These are phyloP conservation scores for Xylaria sp. DNA, from an alignment of 2,329 filamentous ascomycete species.

Conservation along the genomic window DNA sequence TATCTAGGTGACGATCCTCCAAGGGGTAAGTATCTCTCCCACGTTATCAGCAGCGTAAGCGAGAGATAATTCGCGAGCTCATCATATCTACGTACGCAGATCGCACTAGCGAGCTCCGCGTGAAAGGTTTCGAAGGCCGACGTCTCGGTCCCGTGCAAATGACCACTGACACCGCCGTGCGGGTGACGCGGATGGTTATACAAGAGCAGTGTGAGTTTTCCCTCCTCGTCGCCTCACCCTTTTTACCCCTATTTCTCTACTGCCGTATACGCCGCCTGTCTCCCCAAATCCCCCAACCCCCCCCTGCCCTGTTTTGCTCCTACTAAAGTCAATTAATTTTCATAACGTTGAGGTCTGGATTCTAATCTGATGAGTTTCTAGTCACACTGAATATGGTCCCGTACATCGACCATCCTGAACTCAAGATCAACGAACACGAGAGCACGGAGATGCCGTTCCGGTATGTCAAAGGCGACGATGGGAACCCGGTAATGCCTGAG, in stretches of 20 bases:
- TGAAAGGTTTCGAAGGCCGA: slow-evolving; percentile 90
- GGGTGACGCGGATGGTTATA: slow-evolving; percentile 89
- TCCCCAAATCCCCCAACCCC: too few relatives aligned
- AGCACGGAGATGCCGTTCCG: slow-evolving; percentile 98
- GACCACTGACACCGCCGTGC: slow-evolving; percentile 97
- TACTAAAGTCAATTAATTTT: neutral
- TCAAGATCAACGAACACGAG: slow-evolving; percentile 90
- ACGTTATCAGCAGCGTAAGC: neutral
- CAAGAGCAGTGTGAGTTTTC: slow-evolving; percentile 77
- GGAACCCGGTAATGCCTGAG: slow-evolving; percentile 89
- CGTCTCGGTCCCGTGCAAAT: slow-evolving; percentile 93
- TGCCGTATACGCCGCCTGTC: neutral
- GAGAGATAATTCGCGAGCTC: slow-evolving; percentile 3
- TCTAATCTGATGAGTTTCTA: neutral
- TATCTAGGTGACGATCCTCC: slow-evolving; percentile 87
- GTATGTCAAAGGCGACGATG: slow-evolving; percentile 82
- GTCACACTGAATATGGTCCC: slow-evolving; percentile 77
- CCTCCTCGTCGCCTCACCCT: neutral
- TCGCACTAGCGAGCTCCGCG: slow-evolving; percentile 92
- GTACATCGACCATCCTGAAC: slow-evolving; percentile 88
- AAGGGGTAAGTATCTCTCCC: slow-evolving; percentile 69
- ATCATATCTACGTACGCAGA: slow-evolving; percentile 66
- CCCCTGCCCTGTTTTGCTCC: neutral
- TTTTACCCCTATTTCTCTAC: neutral
- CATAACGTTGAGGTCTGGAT: neutral